phyloP scores from a whole-genome alignment of 108 stramenopile genomes.

The Conticribra weissflogii region DNA sequence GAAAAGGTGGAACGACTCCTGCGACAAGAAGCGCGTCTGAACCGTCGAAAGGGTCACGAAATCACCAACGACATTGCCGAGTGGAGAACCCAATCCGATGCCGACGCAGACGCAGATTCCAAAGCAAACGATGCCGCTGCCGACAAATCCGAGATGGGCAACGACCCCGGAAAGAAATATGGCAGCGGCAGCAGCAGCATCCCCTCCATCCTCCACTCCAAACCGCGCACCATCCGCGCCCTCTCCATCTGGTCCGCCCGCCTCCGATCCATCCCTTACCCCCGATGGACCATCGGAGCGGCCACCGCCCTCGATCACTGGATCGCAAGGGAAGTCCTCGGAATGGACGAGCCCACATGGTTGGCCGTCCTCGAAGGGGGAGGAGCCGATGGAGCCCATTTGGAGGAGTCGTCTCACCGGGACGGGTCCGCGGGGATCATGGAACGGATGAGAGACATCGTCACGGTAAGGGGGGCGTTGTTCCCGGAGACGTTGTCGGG shows the following conservation, averaged over 20 bases:
- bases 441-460: conserved; percentile 59
- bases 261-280: conserved; percentile 74
- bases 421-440: conserved; percentile 33
- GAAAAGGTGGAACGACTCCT: conserved; percentile 70
- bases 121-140: not conserved
- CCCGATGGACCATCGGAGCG: conserved; percentile 83
- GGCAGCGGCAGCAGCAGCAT: conserved; percentile 16
- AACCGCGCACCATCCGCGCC: conserved; percentile 70
- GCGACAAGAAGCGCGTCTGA: conserved; percentile 50
- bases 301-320: conserved; percentile 86
- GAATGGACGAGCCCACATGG: conserved; percentile 79
- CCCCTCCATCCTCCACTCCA: conserved; percentile 50
- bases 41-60: conserved; percentile 37
- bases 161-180: not conserved
- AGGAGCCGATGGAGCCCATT: conserved; percentile 53
- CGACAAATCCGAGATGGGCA: not conserved
- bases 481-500: conserved; percentile 74
- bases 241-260: conserved; percentile 77
- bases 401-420: conserved; percentile 38
- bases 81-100: conserved; percentile 36
- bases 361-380: conserved; percentile 69
- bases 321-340: conserved; percentile 79
- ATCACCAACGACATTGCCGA: conserved; percentile 42
- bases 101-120: conserved; percentile 8
- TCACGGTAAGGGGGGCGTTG: conserved; percentile 69